Conservation (phyloP, 345 rosid genomes). For the Sonneratia alba region DNA sequence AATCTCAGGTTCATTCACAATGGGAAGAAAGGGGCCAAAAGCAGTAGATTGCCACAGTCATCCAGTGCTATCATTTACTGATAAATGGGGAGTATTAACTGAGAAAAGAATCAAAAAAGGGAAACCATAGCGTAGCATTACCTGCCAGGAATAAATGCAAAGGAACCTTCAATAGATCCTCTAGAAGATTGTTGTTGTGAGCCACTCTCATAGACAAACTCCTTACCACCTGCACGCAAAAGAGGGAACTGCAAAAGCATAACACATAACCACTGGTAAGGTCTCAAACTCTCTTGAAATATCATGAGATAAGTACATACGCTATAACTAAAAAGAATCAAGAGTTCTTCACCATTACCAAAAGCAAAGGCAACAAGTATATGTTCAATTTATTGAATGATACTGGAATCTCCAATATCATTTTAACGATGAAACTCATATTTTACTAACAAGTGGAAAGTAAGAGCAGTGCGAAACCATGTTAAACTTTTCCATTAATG, state of each 20-base stretch:
- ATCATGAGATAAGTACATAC: neutral
- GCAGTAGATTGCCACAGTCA: too few relatives aligned
- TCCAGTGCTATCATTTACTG: too few relatives aligned
- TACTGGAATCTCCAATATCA: neutral
- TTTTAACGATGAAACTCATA: neutral
- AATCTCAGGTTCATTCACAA: neutral
- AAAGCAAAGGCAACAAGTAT: neutral
- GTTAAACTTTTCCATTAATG: neutral
- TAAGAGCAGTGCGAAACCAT: neutral
- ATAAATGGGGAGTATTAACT: too few relatives aligned
- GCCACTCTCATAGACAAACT: slow-evolving; percentile 70
- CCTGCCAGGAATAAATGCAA: slow-evolving; percentile 94
- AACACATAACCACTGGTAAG: neutral
- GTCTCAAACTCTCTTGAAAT: neutral
- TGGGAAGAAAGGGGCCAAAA: neutral
- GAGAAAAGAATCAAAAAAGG: slow-evolving; percentile 4
- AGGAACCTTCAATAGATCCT: slow-evolving; percentile 68
- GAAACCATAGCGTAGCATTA: slow-evolving; percentile 7
- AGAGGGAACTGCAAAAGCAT: slow-evolving; percentile 47
- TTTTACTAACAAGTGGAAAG: neutral
- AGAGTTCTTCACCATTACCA: neutral
- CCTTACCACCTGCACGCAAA: slow-evolving; percentile 50
- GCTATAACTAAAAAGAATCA: neutral
- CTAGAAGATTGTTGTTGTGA: slow-evolving; percentile 22
- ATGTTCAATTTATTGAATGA: too few relatives aligned